A percentile compares a stretch with the other conserved stretches of the same genome.
phyloP scores from a whole-genome alignment of 2,329 filamentous ascomycete genomes.

The Gremmenia infestans region DNA sequence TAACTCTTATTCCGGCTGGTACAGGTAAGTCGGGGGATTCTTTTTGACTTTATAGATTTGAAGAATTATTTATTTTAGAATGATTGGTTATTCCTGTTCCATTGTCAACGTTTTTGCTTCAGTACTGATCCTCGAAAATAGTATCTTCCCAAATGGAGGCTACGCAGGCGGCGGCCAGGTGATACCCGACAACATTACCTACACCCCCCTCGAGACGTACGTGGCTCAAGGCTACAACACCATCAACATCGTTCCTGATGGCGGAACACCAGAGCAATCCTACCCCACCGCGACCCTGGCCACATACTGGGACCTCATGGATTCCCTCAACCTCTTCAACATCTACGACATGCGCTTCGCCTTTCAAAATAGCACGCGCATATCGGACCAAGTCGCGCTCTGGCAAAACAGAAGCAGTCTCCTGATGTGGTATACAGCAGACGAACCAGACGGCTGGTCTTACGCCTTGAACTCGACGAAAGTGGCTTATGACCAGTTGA shows the following conservation, averaged over 20 bases:
- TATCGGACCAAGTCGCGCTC: conserved; percentile 23
- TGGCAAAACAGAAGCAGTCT: conserved; percentile 33
- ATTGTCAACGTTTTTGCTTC: too few species aligned
- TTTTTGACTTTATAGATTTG: too few species aligned
- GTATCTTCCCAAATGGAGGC: conserved; percentile 42
- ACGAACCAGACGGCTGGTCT: conserved; percentile 40
- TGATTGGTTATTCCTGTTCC: too few species aligned
- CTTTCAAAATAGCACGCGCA: conserved; percentile 35
- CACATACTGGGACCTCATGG: conserved; percentile 38
- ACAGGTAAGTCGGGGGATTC: conserved; percentile 4
- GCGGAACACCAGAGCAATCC: conserved; percentile 33
- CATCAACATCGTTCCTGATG: conserved; percentile 37
- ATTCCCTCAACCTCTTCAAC: conserved; percentile 40
- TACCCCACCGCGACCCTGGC: conserved; percentile 34
- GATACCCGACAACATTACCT: conserved; percentile 24
- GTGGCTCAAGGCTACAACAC: conserved; percentile 42
- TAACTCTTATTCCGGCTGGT: conserved; percentile 29
- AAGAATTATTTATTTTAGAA: too few species aligned
- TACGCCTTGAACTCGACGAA: conserved; percentile 39
- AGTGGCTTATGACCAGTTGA: conserved; percentile 39
- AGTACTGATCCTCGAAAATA: too few species aligned
- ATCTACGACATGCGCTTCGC: conserved; percentile 35
- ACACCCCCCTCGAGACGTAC: conserved; percentile 36
- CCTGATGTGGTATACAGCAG: conserved; percentile 47
- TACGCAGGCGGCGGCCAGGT: conserved; percentile 33